Conservation (phyloP, 495 filamentous ascomycete species). For the Cercophora sp. region DNA sequence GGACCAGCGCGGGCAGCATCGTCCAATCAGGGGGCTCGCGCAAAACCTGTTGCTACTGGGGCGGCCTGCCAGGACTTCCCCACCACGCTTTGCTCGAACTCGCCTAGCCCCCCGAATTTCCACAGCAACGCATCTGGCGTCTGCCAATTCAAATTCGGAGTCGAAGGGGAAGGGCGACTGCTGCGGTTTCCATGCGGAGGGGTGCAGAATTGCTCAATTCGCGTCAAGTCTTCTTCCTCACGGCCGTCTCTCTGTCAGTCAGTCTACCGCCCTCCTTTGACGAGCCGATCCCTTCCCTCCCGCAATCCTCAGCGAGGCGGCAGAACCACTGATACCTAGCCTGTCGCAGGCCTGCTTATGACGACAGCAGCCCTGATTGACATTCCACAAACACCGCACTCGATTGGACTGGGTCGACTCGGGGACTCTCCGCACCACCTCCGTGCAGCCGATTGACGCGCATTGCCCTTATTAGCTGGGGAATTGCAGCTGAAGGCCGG, state of each 20-base stretch:
- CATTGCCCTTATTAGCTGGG: conserved; percentile 5
- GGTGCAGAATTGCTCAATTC: neutral
- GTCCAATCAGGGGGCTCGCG: conserved; percentile 10
- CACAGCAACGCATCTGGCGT: conserved; percentile 18
- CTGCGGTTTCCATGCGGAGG: neutral
- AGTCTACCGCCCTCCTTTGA: too few relatives aligned
- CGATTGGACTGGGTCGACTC: conserved; percentile 3
- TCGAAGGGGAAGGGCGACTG: neutral
- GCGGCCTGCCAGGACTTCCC: conserved; percentile 8
- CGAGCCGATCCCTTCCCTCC: too few relatives aligned
- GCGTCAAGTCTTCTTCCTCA: too few relatives aligned
- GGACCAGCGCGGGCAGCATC: neutral
- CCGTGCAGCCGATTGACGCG: conserved; percentile 10
- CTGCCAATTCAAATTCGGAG: conserved; percentile 3
- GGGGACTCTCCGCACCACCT: conserved; percentile 1
- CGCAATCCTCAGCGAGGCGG: neutral
- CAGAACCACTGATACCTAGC: neutral
- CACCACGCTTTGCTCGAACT: conserved; percentile 8
- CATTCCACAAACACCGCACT: neutral
- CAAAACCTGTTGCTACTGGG: conserved; percentile 17
- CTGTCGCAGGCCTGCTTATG: conserved; percentile 18
- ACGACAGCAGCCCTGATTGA: conserved; percentile 18
- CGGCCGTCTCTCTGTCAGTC: too few relatives aligned
- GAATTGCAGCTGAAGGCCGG: conserved; percentile 10
- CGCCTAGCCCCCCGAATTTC: conserved; percentile 33